Evolutionary conservation across 2,329 filamentous ascomycete species (phyloP).

Genomic region (Fragosphaeria purpurea): DNA sequence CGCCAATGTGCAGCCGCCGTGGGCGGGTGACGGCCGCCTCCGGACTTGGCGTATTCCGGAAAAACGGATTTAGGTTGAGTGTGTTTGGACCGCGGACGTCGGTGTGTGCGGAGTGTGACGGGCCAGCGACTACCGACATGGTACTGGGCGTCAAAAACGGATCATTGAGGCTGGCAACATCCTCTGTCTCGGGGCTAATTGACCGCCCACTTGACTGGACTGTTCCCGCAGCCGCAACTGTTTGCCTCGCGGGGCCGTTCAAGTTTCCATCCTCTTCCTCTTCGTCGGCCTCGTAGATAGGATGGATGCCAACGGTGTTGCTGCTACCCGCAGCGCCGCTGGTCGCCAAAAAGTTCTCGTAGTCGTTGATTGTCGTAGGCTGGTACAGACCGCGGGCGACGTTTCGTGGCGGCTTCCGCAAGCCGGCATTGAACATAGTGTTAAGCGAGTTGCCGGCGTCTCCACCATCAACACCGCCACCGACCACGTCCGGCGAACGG

Average conservation of each 20-base stretch:
- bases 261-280: conserved; percentile 29
- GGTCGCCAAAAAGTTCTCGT: conserved; percentile 18
- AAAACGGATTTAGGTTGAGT: conserved; percentile 12
- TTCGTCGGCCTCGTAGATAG: conserved; percentile 50
- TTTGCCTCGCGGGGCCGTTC: conserved; percentile 11
- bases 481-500: too few relatives aligned
- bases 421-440: neutral
- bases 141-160: conserved; percentile 9
- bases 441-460: too few relatives aligned
- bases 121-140: conserved; percentile 7
- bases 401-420: conserved; percentile 19
- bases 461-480: too few relatives aligned
- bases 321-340: conserved; percentile 1
- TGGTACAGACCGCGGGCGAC: conserved; percentile 28
- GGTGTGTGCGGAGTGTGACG: conserved; percentile 2
- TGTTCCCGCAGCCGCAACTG: neutral
- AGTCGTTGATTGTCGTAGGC: conserved; percentile 20
- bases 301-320: conserved; percentile 38
- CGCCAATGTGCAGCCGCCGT: neutral
- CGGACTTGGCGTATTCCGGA: conserved; percentile 27
- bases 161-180: neutral
- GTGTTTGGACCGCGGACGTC: conserved; percentile 4
- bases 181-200: conserved; percentile 17
- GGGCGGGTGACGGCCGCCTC: conserved; percentile 18
- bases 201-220: conserved; percentile 1